Evolutionary conservation across 305 asterid species (phyloP).

Genomic region (Solanum hybrid): DNA sequence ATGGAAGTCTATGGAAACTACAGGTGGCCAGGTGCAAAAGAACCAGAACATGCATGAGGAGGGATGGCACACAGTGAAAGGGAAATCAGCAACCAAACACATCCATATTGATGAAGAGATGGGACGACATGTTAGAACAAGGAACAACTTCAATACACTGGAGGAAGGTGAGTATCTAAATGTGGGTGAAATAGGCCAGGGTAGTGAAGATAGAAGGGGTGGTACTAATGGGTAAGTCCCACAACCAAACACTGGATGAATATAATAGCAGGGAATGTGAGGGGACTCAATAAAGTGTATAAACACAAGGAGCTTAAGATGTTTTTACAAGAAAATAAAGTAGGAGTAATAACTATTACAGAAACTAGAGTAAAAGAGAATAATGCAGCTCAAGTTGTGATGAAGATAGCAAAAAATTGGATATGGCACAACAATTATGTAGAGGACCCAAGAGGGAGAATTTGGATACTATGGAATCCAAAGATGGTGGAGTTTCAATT

Average conservation of each 20-base stretch:
- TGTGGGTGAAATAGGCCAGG: background rate
- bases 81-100: background rate
- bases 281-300: background rate
- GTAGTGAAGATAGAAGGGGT: background rate
- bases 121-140: background rate
- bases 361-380: background rate
- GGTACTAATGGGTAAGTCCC: background rate
- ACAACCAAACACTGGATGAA: background rate
- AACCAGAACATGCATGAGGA: background rate
- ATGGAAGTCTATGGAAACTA: background rate
- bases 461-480: no score
- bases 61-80: background rate
- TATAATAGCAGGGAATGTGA: background rate
- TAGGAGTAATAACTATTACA: background rate
- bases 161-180: background rate
- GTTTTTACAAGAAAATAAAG: background rate
- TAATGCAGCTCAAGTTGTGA: background rate
- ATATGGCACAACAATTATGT: background rate
- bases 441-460: no score
- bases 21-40: background rate
- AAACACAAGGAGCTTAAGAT: background rate
- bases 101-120: background rate
- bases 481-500: no score
- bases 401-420: background rate
- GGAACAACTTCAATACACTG: background rate